Evolutionary conservation across 495 filamentous ascomycete species (phyloP).

Genomic region (Penicillium cataractarum): DNA sequence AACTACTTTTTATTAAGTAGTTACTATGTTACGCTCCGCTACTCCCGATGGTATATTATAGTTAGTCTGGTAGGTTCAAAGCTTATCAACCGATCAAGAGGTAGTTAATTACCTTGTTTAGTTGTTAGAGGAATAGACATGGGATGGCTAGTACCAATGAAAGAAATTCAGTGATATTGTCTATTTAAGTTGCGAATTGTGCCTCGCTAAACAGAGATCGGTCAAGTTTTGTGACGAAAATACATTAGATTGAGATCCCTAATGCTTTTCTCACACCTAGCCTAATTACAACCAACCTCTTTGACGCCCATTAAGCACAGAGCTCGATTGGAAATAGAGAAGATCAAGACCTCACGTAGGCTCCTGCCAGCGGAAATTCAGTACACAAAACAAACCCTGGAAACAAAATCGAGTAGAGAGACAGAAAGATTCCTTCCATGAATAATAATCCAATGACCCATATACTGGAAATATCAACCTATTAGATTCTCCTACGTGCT

Average conservation of each 20-base stretch:
- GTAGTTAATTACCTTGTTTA: constrained; percentile 11
- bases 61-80: constrained; percentile 14
- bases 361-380: background rate
- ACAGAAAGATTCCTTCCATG: too few species aligned
- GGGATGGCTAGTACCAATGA: background rate
- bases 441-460: too few species aligned
- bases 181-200: too few species aligned
- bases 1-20: background rate
- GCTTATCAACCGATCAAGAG: constrained; percentile 13
- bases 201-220: too few species aligned
- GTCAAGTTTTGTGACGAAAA: too few species aligned
- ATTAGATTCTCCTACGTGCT: too few species aligned
- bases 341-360: background rate
- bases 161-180: too few species aligned
- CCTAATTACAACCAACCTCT: background rate
- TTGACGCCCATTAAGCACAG: background rate
- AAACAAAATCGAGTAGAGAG: background rate
- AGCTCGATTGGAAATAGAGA: background rate
- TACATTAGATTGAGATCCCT: background rate
- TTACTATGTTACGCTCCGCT: background rate
- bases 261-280: background rate
- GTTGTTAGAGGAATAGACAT: background rate
- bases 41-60: constrained; percentile 13
- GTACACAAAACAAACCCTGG: background rate
- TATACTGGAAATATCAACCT: too few species aligned